Conservation (phyloP, 2,329 filamentous ascomycete species). For the Colletotrichum paranaense region DNA sequence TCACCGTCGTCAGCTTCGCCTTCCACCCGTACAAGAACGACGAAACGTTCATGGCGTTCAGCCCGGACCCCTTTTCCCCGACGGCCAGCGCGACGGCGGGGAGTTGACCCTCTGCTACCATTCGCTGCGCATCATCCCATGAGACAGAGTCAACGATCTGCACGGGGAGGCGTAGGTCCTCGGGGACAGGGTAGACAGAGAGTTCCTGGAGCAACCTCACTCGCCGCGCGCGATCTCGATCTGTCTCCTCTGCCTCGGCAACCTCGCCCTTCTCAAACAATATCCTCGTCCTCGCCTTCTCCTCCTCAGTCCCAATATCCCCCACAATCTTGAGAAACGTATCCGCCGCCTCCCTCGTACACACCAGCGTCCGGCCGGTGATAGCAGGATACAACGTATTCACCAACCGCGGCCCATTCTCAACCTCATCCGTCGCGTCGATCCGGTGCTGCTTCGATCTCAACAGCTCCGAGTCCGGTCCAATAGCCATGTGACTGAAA, state of each 20-base stretch:
- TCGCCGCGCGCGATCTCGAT: constrained; percentile 1
- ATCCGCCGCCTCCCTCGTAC: constrained; percentile 51
- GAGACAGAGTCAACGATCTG: constrained; percentile 41
- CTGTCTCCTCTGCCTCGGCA: constrained; percentile 19
- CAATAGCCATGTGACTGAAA: constrained; percentile 49
- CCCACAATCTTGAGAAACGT: constrained; percentile 51
- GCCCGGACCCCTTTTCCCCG: constrained; percentile 41
- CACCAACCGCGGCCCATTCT: constrained; percentile 36
- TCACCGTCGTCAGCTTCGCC: constrained; percentile 47
- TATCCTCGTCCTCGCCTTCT: constrained; percentile 48
- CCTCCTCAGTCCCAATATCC: constrained; percentile 49
- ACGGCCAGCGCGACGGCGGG: constrained; percentile 49
- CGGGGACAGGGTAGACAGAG: constrained; percentile 46
- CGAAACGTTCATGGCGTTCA: constrained; percentile 51
- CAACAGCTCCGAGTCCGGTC: constrained; percentile 38
- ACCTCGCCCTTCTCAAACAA: constrained; percentile 39
- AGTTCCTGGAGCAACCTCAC: constrained; percentile 46
- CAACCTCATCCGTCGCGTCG: constrained; percentile 45
- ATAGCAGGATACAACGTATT: constrained; percentile 48
- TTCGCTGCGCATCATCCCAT: constrained; percentile 41
- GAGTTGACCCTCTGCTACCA: constrained; percentile 43
- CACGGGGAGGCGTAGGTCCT: constrained; percentile 49
- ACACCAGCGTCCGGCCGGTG: constrained; percentile 46
- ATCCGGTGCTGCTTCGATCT: constrained; percentile 50
- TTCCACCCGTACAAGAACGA: constrained; percentile 55